These are phyloP conservation scores for Sclerotinia nivalis DNA, from an alignment of 2,329 filamentous ascomycete genomes.

Conservation along the genomic window DNA sequence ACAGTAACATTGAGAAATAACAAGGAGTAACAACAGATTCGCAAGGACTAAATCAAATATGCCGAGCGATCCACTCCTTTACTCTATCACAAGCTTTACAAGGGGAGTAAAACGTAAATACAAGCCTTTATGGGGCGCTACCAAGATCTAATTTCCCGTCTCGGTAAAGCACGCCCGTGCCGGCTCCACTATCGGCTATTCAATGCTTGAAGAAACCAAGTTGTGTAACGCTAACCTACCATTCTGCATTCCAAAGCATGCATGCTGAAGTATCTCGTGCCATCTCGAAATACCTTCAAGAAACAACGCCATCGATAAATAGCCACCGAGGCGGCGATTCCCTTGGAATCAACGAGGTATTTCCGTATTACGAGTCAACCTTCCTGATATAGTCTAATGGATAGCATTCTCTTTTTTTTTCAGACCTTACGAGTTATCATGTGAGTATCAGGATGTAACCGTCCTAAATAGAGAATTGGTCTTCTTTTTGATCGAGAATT, in stretches of 20 bases:
- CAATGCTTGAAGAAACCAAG: neutral
- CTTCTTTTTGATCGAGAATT: neutral
- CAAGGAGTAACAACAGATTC: neutral
- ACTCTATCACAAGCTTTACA: neutral
- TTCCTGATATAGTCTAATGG: constrained; percentile 10
- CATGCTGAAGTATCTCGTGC: constrained; percentile 1
- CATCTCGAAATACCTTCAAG: constrained; percentile 12
- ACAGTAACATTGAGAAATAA: neutral
- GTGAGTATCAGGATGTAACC: constrained; percentile 6
- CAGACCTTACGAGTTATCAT: neutral
- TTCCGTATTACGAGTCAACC: constrained; percentile 2
- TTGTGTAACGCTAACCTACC: neutral
- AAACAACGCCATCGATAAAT: neutral
- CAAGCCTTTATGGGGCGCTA: constrained; percentile 6
- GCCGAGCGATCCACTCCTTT: neutral
- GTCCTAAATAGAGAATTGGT: neutral
- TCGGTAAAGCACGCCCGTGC: constrained; percentile 17
- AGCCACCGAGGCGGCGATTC: neutral
- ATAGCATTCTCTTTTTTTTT: neutral
- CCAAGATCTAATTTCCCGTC: constrained; percentile 18
- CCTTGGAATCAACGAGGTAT: too few relatives aligned
- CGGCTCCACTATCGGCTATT: constrained; percentile 17
- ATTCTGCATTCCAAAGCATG: neutral
- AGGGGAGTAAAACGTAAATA: neutral
- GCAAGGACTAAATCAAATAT: neutral